Evolutionary conservation across 2,329 filamentous ascomycete species (phyloP).

Genomic region (Fonsecaea monophora): DNA sequence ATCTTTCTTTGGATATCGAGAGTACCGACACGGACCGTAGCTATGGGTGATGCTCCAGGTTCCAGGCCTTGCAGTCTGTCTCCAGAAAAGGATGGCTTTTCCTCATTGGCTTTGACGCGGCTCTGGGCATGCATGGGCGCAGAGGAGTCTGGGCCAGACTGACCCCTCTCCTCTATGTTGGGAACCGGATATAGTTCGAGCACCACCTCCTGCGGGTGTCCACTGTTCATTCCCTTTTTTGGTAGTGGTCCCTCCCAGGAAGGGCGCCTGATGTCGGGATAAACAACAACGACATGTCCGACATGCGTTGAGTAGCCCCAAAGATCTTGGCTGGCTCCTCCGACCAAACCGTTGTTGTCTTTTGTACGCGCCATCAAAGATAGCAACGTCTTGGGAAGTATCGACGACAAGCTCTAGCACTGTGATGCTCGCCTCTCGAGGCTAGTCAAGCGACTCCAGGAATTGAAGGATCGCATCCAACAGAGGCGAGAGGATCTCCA

Average conservation of each 20-base stretch:
- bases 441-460: neutral
- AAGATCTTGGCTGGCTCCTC: neutral
- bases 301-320: neutral
- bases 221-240: neutral
- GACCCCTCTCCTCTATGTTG: neutral
- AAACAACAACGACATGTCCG: neutral
- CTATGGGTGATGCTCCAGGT: neutral
- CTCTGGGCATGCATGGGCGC: neutral
- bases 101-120: neutral
- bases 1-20: neutral
- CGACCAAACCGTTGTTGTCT: neutral
- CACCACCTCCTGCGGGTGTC: neutral
- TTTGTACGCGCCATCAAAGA: neutral
- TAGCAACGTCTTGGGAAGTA: neutral
- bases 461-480: neutral
- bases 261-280: neutral
- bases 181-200: slow-evolving; percentile 7
- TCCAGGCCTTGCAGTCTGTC: neutral
- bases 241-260: neutral
- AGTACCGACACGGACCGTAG: neutral
- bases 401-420: neutral
- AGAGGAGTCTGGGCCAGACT: neutral
- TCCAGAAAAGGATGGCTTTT: neutral
- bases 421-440: neutral
- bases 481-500: neutral